These are phyloP conservation scores for Selenicereus undatus DNA, from an alignment of 148 eudicot species.

Conservation along the genomic window DNA sequence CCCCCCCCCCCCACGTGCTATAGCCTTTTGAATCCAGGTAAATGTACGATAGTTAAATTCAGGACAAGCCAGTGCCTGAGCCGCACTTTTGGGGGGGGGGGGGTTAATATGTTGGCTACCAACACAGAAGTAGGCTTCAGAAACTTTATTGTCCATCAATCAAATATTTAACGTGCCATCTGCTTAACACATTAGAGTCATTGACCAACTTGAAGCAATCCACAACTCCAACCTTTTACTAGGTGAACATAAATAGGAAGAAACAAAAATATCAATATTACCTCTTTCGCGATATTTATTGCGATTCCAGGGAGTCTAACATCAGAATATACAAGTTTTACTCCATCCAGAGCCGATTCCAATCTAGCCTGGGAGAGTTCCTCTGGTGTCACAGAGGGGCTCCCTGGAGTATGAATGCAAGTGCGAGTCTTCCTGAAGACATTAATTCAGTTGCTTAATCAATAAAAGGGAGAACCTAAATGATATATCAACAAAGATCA, in stretches of 20 bases:
- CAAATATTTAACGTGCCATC: neutral
- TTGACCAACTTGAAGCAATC: conserved; percentile 2
- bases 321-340: conserved; percentile 67
- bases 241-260: neutral
- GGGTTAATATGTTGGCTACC: neutral
- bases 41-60: too few relatives aligned
- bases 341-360: conserved; percentile 59
- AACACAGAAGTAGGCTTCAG: neutral
- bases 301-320: conserved; percentile 78
- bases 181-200: neutral
- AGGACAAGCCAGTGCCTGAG: neutral
- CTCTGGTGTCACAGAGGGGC: conserved; percentile 76
- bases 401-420: conserved; percentile 91
- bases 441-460: conserved; percentile 3
- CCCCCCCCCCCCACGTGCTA: too few relatives aligned
- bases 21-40: too few relatives aligned
- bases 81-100: neutral
- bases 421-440: conserved; percentile 84
- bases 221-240: neutral
- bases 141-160: neutral
- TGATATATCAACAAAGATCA: neutral
- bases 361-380: conserved; percentile 60
- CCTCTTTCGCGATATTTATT: conserved; percentile 71
- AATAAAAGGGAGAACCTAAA: neutral
- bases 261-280: conserved; percentile 27